Evolutionary conservation across 75 land plant species (phyloP).

Genomic region (Pseudotsuga menziesii): DNA sequence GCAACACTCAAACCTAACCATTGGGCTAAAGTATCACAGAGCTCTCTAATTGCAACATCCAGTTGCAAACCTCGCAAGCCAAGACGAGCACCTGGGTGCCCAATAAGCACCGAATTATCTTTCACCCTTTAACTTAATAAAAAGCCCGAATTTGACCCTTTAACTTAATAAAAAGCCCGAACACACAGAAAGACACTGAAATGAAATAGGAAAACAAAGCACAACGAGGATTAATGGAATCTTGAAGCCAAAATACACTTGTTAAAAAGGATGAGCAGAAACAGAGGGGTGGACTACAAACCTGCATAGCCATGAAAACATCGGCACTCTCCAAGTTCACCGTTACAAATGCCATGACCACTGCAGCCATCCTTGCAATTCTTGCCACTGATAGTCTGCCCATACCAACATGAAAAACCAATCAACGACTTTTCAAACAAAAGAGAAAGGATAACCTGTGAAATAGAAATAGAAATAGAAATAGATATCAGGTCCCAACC

Average conservation of each 20-base stretch:
- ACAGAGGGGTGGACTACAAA: slow-evolving; percentile 7
- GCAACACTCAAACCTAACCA: background rate
- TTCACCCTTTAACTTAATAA: background rate
- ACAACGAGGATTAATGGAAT: background rate
- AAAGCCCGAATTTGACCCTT: background rate
- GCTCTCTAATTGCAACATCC: background rate
- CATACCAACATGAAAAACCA: slow-evolving; percentile 5
- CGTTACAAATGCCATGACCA: slow-evolving; percentile 79
- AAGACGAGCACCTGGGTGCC: no score
- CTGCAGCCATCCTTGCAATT: slow-evolving; percentile 60
- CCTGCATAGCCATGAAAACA: slow-evolving; percentile 92
- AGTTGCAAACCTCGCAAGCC: no score
- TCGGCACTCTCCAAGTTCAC: slow-evolving; percentile 74
- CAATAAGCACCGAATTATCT: background rate
- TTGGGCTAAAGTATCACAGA: background rate
- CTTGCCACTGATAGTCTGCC: slow-evolving; percentile 49
- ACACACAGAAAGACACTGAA: background rate
- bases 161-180: background rate
- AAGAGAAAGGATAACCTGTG: background rate
- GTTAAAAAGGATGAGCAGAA: background rate
- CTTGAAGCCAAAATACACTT: background rate
- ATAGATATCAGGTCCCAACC: slow-evolving; percentile 20
- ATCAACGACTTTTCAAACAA: background rate
- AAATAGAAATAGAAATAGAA: background rate
- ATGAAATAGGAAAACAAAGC: background rate